phyloP scores from a whole-genome alignment of 163 green algal genomes.

The Chlamydomonas reinhardtii region DNA sequence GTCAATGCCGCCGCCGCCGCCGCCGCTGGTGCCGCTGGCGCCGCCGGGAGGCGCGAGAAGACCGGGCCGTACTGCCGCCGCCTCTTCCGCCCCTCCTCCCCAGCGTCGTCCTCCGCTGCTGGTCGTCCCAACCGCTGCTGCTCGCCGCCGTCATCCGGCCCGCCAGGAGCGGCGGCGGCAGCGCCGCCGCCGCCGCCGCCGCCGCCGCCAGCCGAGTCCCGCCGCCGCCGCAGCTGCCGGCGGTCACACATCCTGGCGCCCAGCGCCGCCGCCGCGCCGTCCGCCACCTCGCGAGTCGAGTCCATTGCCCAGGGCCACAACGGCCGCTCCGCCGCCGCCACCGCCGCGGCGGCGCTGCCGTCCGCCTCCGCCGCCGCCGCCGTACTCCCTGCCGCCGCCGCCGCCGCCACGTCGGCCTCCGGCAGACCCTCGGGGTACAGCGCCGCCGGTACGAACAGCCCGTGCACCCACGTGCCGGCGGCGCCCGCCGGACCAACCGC shows the following conservation, averaged over 20 bases:
- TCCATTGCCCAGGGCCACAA: slow-evolving; percentile 22
- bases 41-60: background rate
- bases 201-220: too few relatives aligned
- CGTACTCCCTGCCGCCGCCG: too few relatives aligned
- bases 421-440: slow-evolving; percentile 33
- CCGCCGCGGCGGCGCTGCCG: background rate
- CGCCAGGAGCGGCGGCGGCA: too few relatives aligned
- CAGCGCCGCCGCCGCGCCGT: background rate
- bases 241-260: too few relatives aligned
- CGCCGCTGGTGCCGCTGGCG: background rate
- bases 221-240: background rate
- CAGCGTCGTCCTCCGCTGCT: background rate
- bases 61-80: background rate
- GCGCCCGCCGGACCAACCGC: background rate
- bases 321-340: background rate
- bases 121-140: too few relatives aligned
- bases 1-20: background rate
- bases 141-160: background rate
- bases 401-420: background rate
- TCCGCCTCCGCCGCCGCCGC: background rate
- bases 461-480: slow-evolving; percentile 8
- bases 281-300: slow-evolving; percentile 4
- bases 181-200: too few relatives aligned
- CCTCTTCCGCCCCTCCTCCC: background rate
- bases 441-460: slow-evolving; percentile 26